Percentiles rank a stretch among this genome's conserved stretches.
phyloP scores from a whole-genome alignment of 768 basidiomycete genomes.

The Cystobasidium tubakii region DNA sequence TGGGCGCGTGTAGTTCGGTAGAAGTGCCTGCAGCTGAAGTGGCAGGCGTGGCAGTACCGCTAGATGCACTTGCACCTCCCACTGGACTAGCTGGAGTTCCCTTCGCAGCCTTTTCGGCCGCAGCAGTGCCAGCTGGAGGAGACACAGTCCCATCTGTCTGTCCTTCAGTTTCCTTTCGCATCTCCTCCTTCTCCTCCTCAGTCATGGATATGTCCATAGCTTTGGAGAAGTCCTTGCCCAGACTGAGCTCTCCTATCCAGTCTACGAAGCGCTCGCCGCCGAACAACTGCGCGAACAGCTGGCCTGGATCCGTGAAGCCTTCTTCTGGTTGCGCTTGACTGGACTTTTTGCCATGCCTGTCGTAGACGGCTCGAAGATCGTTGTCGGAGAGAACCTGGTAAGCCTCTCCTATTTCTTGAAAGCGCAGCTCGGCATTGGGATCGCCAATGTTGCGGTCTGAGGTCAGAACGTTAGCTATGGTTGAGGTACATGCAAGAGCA shows the following conservation, averaged over 20 bases:
- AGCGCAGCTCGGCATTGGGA: slow-evolving; percentile 76
- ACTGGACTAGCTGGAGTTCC: slow-evolving; percentile 14
- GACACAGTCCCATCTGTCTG: not conserved
- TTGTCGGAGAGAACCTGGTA: slow-evolving; percentile 61
- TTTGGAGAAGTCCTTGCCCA: slow-evolving; percentile 68
- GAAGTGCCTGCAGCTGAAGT: slow-evolving; percentile 39
- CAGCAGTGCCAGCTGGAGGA: not conserved
- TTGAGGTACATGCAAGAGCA: not conserved
- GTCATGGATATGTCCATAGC: slow-evolving; percentile 67
- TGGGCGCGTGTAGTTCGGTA: slow-evolving; percentile 37
- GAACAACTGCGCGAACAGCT: slow-evolving; percentile 92
- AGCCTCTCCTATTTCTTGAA: slow-evolving; percentile 93
- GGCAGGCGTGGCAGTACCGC: slow-evolving; percentile 43
- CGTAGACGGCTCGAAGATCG: slow-evolving; percentile 82
- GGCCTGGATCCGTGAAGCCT: slow-evolving; percentile 66
- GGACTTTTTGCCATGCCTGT: slow-evolving; percentile 89
- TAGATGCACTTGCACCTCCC: slow-evolving; percentile 48
- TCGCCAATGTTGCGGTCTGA: slow-evolving; percentile 31
- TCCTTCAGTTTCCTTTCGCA: slow-evolving; percentile 57
- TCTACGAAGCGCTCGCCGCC: slow-evolving; percentile 52
- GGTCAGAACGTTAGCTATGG: not conserved
- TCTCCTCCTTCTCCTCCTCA: slow-evolving; percentile 83
- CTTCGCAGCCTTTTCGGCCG: not conserved
- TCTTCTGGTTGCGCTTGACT: slow-evolving; percentile 52
- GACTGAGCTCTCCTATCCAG: slow-evolving; percentile 82